Conservation (phyloP, 2,329 filamentous ascomycete species). For the Aspergillus floridensis region DNA sequence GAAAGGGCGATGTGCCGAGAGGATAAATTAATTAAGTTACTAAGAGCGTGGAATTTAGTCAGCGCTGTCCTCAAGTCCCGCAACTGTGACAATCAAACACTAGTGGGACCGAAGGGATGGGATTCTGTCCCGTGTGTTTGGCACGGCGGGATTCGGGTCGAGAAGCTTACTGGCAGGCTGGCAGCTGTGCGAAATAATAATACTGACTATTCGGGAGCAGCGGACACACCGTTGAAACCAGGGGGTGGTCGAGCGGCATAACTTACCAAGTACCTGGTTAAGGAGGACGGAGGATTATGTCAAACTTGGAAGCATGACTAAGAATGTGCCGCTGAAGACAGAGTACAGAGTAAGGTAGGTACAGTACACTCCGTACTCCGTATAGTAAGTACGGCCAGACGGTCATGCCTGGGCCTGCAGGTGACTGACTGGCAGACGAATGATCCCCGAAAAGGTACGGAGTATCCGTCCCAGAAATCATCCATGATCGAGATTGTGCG, state of each 20-base stretch:
- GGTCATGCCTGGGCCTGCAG: too few relatives aligned
- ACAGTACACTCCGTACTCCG: too few relatives aligned
- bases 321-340: not conserved
- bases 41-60: too few relatives aligned
- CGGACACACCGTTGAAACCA: not conserved
- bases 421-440: not conserved
- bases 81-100: not conserved
- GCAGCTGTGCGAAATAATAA: slow-evolving; percentile 2
- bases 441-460: not conserved
- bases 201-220: not conserved
- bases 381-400: too few relatives aligned
- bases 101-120: not conserved
- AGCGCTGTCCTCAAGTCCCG: not conserved
- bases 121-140: slow-evolving; percentile 4
- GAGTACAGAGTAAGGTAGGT: too few relatives aligned
- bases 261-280: not conserved
- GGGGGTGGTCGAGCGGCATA: not conserved
- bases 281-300: not conserved
- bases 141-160: not conserved
- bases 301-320: not conserved
- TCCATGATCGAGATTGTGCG: slow-evolving; percentile 7
- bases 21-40: not conserved
- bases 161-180: not conserved
- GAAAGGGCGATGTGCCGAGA: not conserved
- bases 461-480: slow-evolving; percentile 4